Evolutionary conservation across 495 filamentous ascomycete genomes (phyloP).

Genomic region (Stereocaulon alpinum): DNA sequence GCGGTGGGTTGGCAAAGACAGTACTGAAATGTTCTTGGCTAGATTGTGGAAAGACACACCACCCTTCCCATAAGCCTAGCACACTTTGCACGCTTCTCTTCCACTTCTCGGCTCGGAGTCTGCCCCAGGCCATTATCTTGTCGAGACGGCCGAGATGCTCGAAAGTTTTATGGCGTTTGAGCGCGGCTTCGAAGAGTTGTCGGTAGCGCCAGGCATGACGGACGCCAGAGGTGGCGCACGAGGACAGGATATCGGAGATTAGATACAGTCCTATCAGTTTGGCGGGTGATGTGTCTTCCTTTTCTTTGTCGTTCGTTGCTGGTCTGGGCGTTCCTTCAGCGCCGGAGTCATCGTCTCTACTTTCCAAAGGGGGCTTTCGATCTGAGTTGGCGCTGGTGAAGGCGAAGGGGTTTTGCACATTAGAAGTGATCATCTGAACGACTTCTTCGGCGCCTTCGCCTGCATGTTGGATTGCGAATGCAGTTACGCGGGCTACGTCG

Average conservation of each 20-base stretch:
- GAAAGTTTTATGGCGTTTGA: constrained; percentile 63
- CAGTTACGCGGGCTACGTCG: constrained; percentile 75
- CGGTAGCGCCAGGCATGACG: constrained; percentile 87
- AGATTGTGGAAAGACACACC: constrained; percentile 73
- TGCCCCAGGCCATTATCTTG: constrained; percentile 69
- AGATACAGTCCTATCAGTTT: constrained; percentile 77
- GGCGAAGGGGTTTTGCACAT: constrained; percentile 61
- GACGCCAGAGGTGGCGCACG: constrained; percentile 71
- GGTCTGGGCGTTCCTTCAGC: constrained; percentile 16
- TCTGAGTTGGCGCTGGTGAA: constrained; percentile 52
- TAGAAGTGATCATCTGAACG: constrained; percentile 74
- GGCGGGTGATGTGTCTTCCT: constrained; percentile 57
- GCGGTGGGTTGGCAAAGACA: constrained; percentile 65
- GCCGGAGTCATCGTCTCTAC: constrained; percentile 24
- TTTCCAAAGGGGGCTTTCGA: constrained; percentile 9
- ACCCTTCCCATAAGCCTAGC: constrained; percentile 75
- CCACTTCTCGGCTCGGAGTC: constrained; percentile 81
- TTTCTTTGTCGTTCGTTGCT: constrained; percentile 29
- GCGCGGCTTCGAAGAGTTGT: constrained; percentile 67
- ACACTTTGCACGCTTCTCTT: constrained; percentile 66
- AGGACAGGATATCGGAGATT: constrained; percentile 79
- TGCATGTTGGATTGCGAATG: constrained; percentile 84
- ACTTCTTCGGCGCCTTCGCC: constrained; percentile 75
- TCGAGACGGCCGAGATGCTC: constrained; percentile 71
- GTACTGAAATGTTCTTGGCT: constrained; percentile 62